A percentile compares a stretch with the other conserved stretches of the same genome.
Conservation (phyloP, 805 yeast genomes). For the Starmerella ratchasimensis region DNA sequence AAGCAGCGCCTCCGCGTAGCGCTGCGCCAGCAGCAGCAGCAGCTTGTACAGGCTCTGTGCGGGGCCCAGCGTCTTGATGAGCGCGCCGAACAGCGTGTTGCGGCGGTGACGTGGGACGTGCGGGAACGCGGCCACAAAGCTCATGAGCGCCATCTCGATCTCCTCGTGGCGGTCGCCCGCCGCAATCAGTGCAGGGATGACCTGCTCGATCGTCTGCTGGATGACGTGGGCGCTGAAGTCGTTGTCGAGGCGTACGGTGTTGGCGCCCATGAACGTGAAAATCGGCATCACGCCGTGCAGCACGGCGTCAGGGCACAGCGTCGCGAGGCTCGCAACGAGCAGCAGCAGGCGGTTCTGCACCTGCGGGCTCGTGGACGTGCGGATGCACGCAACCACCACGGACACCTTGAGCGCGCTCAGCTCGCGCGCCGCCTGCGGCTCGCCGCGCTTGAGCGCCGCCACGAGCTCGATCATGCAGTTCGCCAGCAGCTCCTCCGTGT, state of each 20-base stretch:
- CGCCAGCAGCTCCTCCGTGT: conserved; percentile 82
- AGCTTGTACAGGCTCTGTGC: conserved; percentile 54
- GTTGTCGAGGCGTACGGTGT: conserved; percentile 90
- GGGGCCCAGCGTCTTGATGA: conserved; percentile 65
- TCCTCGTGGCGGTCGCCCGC: conserved; percentile 41
- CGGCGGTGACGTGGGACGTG: conserved; percentile 96
- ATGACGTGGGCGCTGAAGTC: conserved; percentile 86
- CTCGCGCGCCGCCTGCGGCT: conserved; percentile 23
- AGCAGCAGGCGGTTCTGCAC: conserved; percentile 79
- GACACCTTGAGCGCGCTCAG: conserved; percentile 70
- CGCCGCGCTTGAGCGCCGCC: conserved; percentile 26
- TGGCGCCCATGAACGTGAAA: conserved; percentile 98
- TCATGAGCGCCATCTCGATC: conserved; percentile 68
- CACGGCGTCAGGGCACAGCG: conserved; percentile 78
- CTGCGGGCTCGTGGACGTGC: conserved; percentile 83
- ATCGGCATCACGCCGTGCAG: conserved; percentile 98
- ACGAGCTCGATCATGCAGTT: conserved; percentile 68
- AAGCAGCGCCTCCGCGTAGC: conserved; percentile 38
- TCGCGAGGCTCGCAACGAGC: conserved; percentile 76
- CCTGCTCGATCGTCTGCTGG: conserved; percentile 78
- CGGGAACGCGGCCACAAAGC: conserved; percentile 86
- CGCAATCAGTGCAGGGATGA: conserved; percentile 75
- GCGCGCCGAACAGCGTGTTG: conserved; percentile 64
- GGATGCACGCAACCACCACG: conserved; percentile 75
- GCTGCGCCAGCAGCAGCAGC: conserved; percentile 67